Evolutionary conservation across 2,329 filamentous ascomycete species (phyloP), one percentile per base, ranked within the genome.

Genomic region (Teratosphaeria gauchensis): DNA sequence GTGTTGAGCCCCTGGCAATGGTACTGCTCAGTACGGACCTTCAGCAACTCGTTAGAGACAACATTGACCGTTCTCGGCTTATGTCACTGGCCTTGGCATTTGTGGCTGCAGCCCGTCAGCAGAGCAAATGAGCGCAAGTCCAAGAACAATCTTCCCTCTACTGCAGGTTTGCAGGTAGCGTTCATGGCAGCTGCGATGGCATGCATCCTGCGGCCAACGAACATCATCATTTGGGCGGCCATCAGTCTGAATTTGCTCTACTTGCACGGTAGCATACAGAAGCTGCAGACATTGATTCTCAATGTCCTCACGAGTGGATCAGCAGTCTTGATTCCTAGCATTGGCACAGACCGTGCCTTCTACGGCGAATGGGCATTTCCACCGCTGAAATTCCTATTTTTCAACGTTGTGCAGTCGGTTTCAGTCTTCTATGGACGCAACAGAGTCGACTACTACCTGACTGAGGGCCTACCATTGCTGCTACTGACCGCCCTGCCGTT

Each of bases 31-130:
- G 92, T 91, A 0, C 83, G 94, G 53, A 96, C 94, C 0, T 87
- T 99, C 69, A 96, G 92, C 57, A 99, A 99, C 75, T 94, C 87
- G 56, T 78, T 97, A 4, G 94, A 99, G 77, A 90, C 88, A n/a
- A 89, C 88, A 0, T 76, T 99, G 65, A 96, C 92, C 4, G 79
- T 88, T 60, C 80, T 84, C 67, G 92, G 91, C 1, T 77, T 97
- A 53, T 85, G 84, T 70, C 83, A 86, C 66, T 97, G 90, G 89
- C 92, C 94, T 12, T 97, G 94, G 92, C 78, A 84, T 11, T 66
- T 62, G 63, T 70, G 67, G 46, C 30, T 68, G 9, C 53, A 59
- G 14, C 21, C 51, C 14, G 54, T 12, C 28, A 14, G 52, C 28
- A 7, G 14, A 12, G 28, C 52, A 53, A 5, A 28, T 53, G 28